Evolutionary conservation across 768 basidiomycete genomes (phyloP).

Genomic region (Boletus fagicola): DNA sequence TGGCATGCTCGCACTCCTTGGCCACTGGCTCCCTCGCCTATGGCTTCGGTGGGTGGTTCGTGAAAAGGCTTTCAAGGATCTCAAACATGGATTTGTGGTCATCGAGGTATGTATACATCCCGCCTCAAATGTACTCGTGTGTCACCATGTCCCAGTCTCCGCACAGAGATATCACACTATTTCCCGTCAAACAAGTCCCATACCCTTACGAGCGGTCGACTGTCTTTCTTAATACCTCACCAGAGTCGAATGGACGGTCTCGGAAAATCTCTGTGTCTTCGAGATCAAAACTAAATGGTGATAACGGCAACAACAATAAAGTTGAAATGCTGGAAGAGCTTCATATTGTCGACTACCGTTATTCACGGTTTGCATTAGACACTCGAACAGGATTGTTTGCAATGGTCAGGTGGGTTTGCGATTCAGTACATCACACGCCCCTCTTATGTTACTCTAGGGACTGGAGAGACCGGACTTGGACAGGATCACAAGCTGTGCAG

Average conservation of each 20-base stretch:
- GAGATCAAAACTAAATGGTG: slow-evolving; percentile 33
- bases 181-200: slow-evolving; percentile 62
- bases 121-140: slow-evolving; percentile 6
- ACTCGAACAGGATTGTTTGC: slow-evolving; percentile 77
- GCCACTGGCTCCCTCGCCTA: slow-evolving; percentile 89
- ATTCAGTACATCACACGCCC: not conserved
- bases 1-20: slow-evolving; percentile 75
- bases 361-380: slow-evolving; percentile 87
- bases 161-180: slow-evolving; percentile 76
- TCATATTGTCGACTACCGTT: slow-evolving; percentile 84
- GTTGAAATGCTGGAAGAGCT: slow-evolving; percentile 49
- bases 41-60: slow-evolving; percentile 88
- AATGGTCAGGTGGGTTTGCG: slow-evolving; percentile 64
- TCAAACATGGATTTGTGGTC: slow-evolving; percentile 72
- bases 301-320: slow-evolving; percentile 28
- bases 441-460: slow-evolving; percentile 49
- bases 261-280: slow-evolving; percentile 22
- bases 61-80: slow-evolving; percentile 79
- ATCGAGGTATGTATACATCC: slow-evolving; percentile 68
- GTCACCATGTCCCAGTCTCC: slow-evolving; percentile 58
- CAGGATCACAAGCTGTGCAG: slow-evolving; percentile 57
- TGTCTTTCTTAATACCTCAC: slow-evolving; percentile 56
- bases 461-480: slow-evolving; percentile 86
- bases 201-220: slow-evolving; percentile 81
- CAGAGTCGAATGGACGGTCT: slow-evolving; percentile 31